Percentiles rank a stretch among this genome's conserved stretches.
These are phyloP conservation scores for Ganoderma lucidum DNA, from an alignment of 1,284 basidiomycete species.

Conservation along the genomic window DNA sequence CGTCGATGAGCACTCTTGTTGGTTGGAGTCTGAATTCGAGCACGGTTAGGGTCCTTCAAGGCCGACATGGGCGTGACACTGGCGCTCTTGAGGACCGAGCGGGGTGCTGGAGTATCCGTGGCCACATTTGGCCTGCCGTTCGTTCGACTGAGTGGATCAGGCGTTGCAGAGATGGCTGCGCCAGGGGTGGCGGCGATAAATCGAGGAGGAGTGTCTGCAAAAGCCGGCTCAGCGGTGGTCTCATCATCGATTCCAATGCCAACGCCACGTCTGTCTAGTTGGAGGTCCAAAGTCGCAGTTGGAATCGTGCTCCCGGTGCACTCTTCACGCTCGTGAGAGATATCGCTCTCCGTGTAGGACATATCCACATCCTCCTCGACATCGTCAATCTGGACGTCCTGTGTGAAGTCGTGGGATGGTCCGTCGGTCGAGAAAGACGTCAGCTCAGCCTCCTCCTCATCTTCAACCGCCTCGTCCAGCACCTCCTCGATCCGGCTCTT, in stretches of 20 bases:
- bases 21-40: constrained; percentile 59
- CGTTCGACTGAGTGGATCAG: constrained; percentile 29
- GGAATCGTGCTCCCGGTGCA: constrained; percentile 29
- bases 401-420: constrained; percentile 45
- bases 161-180: constrained; percentile 30
- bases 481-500: constrained; percentile 60
- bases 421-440: constrained; percentile 78
- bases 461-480: constrained; percentile 52
- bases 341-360: constrained; percentile 33
- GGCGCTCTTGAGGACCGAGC: constrained; percentile 63
- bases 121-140: constrained; percentile 11
- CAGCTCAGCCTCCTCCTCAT: constrained; percentile 70
- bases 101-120: constrained; percentile 52
- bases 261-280: constrained; percentile 16
- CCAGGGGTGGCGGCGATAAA: constrained; percentile 15
- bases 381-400: constrained; percentile 41
- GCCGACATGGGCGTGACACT: constrained; percentile 62
- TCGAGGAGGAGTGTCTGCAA: constrained; percentile 33
- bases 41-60: constrained; percentile 56
- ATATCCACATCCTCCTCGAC: constrained; percentile 28
- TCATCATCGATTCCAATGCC: constrained; percentile 18
- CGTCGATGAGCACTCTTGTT: constrained; percentile 62
- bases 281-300: constrained; percentile 29
- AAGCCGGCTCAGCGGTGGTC: constrained; percentile 25
- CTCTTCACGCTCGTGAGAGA: constrained; percentile 31